Base-by-base conservation (phyloP, 176 grass and related monocot species). In the barley (Hordeum vulgare) region DNA sequence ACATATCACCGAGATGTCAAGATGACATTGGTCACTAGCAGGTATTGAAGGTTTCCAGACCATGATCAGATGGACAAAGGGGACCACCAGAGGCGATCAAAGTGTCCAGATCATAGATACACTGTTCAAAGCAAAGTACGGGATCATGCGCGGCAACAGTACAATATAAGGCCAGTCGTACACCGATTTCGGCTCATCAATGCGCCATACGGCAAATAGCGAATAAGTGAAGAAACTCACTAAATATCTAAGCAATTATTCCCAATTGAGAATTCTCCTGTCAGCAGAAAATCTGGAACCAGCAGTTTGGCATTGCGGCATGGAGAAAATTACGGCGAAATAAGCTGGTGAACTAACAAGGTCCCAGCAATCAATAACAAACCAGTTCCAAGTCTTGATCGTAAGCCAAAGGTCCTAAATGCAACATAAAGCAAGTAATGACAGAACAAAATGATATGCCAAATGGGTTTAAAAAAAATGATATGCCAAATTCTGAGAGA, bases 391-490 rank as follows among this genome's bases (percentile, higher is more conserved):
- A 33, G n/a, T 62, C 42, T 25, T 31, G 54, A 62, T 75, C 6
- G 21, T 77, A 78, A 39, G 35, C 2, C 13, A 71, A 17, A 35
- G 25, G 28, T 63, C 39, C 12, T 33, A 63, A 42, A 78, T 74
- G 20, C 20, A 79, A 66, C 75, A 83, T 51, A 70, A 39, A 71
- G 7, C 47, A 84, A 15, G 44, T 73, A 42, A 7, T 11, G 20
- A 15, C 24, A 79, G 20, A 64, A 40, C 8, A 83, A 83, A 33
- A 31, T 29, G 44, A 56, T 23, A 28, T 36, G 37, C 3, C 13
- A 66, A 47, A 71, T 42, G n/a, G n/a, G n/a, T n/a, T n/a, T n/a
- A n/a, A n/a, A n/a, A n/a, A 83, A 83, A 33, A 31, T 29, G 44
- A 56, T 23, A 28, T 36, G 37, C 3, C 13, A 66, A 47, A 71